A percentile compares a stretch with the other conserved stretches of the same genome.
Conservation (phyloP, 2,329 filamentous ascomycete species). For the Aureobasidium vineae region DNA sequence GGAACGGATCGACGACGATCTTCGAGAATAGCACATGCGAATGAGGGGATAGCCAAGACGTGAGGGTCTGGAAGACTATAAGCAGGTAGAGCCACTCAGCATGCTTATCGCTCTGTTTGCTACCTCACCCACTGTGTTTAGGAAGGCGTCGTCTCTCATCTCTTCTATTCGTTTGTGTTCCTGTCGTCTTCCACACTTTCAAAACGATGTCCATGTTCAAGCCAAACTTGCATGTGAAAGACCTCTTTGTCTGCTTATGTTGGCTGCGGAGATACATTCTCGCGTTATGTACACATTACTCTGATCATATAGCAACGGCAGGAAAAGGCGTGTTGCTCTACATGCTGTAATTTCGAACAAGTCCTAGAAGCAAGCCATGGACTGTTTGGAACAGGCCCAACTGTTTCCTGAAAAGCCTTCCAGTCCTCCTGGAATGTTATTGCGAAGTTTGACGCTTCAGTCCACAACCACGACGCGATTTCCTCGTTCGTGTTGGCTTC, state of each 20-base stretch:
- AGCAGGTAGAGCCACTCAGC: neutral
- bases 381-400: neutral
- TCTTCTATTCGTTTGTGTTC: neutral
- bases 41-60: neutral
- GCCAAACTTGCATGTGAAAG: neutral
- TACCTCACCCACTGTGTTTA: neutral
- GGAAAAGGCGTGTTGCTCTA: neutral
- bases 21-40: neutral
- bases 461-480: neutral
- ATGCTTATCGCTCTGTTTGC: neutral
- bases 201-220: neutral
- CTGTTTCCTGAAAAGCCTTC: neutral
- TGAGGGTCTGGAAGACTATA: neutral
- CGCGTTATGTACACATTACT: neutral
- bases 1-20: neutral
- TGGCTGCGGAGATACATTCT: neutral
- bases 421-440: neutral
- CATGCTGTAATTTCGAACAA: neutral
- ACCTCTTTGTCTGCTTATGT: neutral
- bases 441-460: neutral
- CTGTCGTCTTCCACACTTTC: neutral
- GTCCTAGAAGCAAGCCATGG: neutral
- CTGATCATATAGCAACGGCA: neutral
- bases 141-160: neutral
- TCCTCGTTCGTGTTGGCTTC: neutral